phyloP scores from a whole-genome alignment of 2,329 filamentous ascomycete species.

The Colletotrichum orbiculare region DNA sequence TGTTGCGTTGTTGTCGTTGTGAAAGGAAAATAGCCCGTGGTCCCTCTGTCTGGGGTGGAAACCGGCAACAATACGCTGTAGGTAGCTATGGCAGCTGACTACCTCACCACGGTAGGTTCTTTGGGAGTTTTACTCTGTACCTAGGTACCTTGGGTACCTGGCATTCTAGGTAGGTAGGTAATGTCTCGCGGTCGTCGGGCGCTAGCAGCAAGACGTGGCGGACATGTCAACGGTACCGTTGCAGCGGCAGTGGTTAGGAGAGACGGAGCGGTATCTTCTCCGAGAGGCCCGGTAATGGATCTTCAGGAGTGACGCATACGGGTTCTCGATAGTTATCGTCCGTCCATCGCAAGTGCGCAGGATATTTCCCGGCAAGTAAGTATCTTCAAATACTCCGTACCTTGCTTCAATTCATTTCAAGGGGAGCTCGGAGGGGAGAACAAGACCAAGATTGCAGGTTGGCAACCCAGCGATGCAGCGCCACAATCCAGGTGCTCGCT shows the following conservation, averaged over 20 bases:
- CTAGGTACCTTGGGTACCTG: too few species aligned
- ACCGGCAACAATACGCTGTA: too few species aligned
- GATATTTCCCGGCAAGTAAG: too few species aligned
- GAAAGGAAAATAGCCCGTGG: conserved; percentile 34
- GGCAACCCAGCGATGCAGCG: conserved; percentile 22
- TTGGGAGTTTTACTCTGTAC: too few species aligned
- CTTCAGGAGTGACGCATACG: conserved; percentile 16
- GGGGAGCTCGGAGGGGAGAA: too few species aligned
- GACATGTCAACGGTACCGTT: conserved; percentile 35
- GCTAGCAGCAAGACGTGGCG: conserved; percentile 35
- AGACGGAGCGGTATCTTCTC: conserved; percentile 23
- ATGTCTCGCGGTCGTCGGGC: conserved; percentile 19
- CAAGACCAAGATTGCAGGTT: too few species aligned
- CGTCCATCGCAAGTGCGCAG: too few species aligned
- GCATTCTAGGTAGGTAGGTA: conserved; percentile 5
- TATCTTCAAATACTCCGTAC: too few species aligned
- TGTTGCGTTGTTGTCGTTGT: conserved; percentile 9
- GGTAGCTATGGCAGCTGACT: too few species aligned
- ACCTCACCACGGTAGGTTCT: too few species aligned
- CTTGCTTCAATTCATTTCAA: too few species aligned
- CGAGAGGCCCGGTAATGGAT: conserved; percentile 25
- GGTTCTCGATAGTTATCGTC: conserved; percentile 1
- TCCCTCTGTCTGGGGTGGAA: too few species aligned
- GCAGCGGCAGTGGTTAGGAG: conserved; percentile 26
- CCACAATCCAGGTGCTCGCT: conserved; percentile 1